Base-by-base conservation (phyloP, 805 yeast species). In the Cyberlindnera japonica region DNA sequence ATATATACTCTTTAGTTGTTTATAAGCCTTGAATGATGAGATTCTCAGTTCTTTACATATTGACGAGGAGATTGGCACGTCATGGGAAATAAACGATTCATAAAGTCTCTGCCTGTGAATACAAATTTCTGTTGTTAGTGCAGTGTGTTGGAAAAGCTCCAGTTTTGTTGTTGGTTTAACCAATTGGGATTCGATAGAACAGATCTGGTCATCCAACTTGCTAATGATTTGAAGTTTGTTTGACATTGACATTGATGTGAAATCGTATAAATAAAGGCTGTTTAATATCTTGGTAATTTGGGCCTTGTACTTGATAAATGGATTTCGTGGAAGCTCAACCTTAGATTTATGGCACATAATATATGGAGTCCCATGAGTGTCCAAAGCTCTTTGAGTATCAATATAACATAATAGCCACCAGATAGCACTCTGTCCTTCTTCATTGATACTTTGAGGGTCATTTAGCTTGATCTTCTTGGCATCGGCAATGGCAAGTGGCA, bases 31-130 rank as follows among this genome's bases (percentile, higher is more conserved):
- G 17, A 46, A 36, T 13, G 42, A 26, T 5, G 28, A 13, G 8
- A 35, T 23, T 9, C 30, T 28, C 17, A 38, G 33, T 11, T 31
- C 27, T 6, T 30, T 28, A 18, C 46, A 43, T 2, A 46, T 14
- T 10, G 22, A 31, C 1, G 43, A 16, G 2, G 50, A 41, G 10
- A 42, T 37, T 4, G 50, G 44, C 10, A 37, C 25, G 14, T 40
- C 41, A 10, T 35, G 13, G 2, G 19, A 14, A 10, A 43, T 21
- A 30, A 46, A 46, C 16, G 47, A 35, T 74, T 61, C 21, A 61
- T 39, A 47, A 2, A 47, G 37, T 14, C 51, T 35, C 37, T 19
- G 35, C 10, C 51, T 28, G 18, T 44, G 45, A 17, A 44, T 31
- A 24, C 35, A 40, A 11, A 44, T 28, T 24, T 33, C 35, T 3